These are phyloP conservation scores for Ambrosia trifida DNA, from an alignment of 129 eudicot genomes.

Conservation along the genomic window DNA sequence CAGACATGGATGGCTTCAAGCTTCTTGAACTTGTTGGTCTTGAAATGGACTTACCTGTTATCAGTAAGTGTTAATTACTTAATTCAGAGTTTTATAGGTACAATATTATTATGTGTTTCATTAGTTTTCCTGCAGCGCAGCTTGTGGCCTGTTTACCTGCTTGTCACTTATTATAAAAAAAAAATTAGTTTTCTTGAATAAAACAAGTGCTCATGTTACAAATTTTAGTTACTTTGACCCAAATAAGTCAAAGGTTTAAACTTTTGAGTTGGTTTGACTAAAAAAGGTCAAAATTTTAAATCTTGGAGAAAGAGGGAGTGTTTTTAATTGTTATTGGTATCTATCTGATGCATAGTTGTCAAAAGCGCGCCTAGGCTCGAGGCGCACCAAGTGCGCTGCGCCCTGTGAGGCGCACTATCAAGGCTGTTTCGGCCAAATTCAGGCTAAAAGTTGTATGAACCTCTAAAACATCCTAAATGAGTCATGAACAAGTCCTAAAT, in stretches of 20 bases:
- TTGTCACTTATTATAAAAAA: too few species aligned
- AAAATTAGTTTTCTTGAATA: not conserved
- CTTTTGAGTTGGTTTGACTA: conserved; percentile 21
- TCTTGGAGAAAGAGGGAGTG: not conserved
- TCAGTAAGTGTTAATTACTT: conserved; percentile 51
- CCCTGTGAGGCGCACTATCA: too few species aligned
- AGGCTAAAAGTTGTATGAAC: too few species aligned
- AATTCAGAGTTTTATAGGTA: not conserved
- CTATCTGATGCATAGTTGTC: too few species aligned
- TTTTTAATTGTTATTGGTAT: not conserved
- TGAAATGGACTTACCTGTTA: conserved; percentile 93
- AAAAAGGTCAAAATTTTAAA: not conserved
- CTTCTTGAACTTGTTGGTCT: conserved; percentile 87
- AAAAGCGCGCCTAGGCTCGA: too few species aligned
- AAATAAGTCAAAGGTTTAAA: not conserved
- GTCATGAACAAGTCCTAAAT: too few species aligned
- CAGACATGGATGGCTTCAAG: conserved; percentile 96
- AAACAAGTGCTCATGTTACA: conserved; percentile 9
- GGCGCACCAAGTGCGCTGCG: too few species aligned
- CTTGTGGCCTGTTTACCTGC: too few species aligned
- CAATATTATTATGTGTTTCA: not conserved
- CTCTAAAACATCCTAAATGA: too few species aligned
- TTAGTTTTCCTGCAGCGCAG: not conserved
- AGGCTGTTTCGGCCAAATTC: too few species aligned
- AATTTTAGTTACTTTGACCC: conserved; percentile 15